Base-by-base conservation (phyloP, 2,329 filamentous ascomycete genomes). In the Ceratocystis ficicola region DNA sequence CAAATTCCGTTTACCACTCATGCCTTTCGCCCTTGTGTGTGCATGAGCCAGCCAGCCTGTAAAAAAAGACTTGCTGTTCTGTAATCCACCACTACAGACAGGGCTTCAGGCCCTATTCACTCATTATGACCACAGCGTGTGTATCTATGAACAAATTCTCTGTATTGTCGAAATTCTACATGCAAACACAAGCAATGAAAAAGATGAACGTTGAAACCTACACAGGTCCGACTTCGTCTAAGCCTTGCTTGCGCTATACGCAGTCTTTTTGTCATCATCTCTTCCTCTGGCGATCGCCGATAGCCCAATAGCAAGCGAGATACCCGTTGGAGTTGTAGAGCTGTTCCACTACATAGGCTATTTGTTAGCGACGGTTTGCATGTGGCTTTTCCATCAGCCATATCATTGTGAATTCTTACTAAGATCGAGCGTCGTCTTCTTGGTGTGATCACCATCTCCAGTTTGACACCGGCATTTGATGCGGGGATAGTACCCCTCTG, bases 261-360 rank as follows among this genome's bases (percentile, higher is more conserved):
- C 36, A 3, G 1, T 41, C 36, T 15, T 41, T 41, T 41, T 4
- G 8, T 36, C 30, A 59, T 59, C 12, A n/a, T n/a, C 6, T 44
- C 32, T 22, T 36, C 20, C 22, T 17, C n/a, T 52, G 28, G 63
- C 63, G 64, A 61, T 44, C 46, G 1, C 57, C 64, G 41, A 44
- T 50, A 7, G 55, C 50, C 28, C 30, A 50, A 30, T 52, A 61
- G 55, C 64, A 66, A 5, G 57, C 57, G 4, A 66, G 44, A n/a
- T 62, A 20, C 0, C 64, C 64, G 28, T 62, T 62, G 8, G 28
- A 62, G 59, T 66, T 66, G 17, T 52, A 63, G 5, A 66, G 25
- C 36, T 66, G 64, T 17, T 66, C 57, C 64, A 66, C 64, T 62
- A 28, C 44, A 28, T 5, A 4, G 28, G 17, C 50, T 55, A n/a